These are phyloP conservation scores for Endogone sp. DNA, from an alignment of 192 early-diverging fungal species.

Conservation along the genomic window DNA sequence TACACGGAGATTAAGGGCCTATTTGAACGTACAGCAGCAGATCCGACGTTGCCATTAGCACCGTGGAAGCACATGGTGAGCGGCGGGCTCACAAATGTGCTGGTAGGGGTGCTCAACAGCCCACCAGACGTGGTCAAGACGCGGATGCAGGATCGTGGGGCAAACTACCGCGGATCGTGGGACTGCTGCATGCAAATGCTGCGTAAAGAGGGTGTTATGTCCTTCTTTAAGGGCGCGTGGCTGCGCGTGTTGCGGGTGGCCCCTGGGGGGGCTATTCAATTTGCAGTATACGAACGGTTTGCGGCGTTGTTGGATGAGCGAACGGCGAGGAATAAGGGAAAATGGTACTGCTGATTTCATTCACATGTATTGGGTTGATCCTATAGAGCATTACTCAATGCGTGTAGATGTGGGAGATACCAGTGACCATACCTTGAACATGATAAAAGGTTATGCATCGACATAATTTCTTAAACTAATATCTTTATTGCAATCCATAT, in stretches of 20 bases:
- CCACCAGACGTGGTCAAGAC: conserved; percentile 45
- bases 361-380: too few species aligned
- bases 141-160: conserved; percentile 38
- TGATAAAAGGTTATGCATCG: too few species aligned
- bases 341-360: too few species aligned
- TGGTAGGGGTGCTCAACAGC: conserved; percentile 35
- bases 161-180: conserved; percentile 22
- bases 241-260: conserved; percentile 35
- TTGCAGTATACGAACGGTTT: conserved; percentile 26
- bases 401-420: too few species aligned
- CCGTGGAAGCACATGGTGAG: conserved; percentile 37
- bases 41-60: conserved; percentile 17
- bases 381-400: too few species aligned
- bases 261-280: conserved; percentile 37
- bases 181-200: conserved; percentile 27
- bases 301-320: conserved; percentile 16
- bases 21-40: conserved; percentile 18
- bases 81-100: conserved; percentile 34
- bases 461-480: too few species aligned
- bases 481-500: too few species aligned
- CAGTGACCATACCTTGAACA: too few species aligned
- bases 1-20: conserved; percentile 32
- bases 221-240: conserved; percentile 35
- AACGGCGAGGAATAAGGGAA: neutral
- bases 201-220: conserved; percentile 30